Percentiles rank a stretch among this genome's conserved stretches.
Evolutionary conservation across 495 filamentous ascomycete species (phyloP).

Genomic region (Apiosordaria backusii): DNA sequence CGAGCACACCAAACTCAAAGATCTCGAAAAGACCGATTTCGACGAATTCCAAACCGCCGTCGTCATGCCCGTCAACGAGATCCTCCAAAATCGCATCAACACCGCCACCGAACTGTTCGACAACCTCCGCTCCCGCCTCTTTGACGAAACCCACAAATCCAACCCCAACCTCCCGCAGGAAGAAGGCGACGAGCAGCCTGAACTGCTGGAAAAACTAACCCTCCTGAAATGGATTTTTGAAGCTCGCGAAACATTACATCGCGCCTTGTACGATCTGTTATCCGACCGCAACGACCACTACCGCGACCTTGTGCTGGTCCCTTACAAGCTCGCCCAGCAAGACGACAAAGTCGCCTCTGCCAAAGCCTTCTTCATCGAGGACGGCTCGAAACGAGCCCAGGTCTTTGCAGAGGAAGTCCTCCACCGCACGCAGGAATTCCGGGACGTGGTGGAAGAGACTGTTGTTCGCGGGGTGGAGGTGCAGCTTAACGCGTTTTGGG

Average conservation of each 20-base stretch:
- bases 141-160: slow-evolving; percentile 65
- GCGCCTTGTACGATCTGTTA: slow-evolving; percentile 77
- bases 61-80: slow-evolving; percentile 70
- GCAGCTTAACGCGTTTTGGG: slow-evolving; percentile 93
- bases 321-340: slow-evolving; percentile 64
- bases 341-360: slow-evolving; percentile 72
- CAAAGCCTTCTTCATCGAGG: slow-evolving; percentile 73
- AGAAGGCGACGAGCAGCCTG: slow-evolving; percentile 92
- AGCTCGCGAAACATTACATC: slow-evolving; percentile 78
- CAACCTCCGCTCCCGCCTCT: slow-evolving; percentile 65
- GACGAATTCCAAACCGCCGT: slow-evolving; percentile 73
- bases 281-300: slow-evolving; percentile 82
- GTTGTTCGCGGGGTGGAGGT: slow-evolving; percentile 84
- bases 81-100: slow-evolving; percentile 62
- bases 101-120: slow-evolving; percentile 64
- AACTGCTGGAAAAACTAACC: slow-evolving; percentile 89
- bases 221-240: slow-evolving; percentile 98
- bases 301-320: slow-evolving; percentile 71
- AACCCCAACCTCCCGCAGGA: slow-evolving; percentile 82
- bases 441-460: slow-evolving; percentile 77
- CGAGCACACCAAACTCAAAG: slow-evolving; percentile 60
- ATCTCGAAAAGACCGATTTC: slow-evolving; percentile 65
- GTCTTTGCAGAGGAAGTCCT: slow-evolving; percentile 63
- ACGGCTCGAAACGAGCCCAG: slow-evolving; percentile 63
- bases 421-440: slow-evolving; percentile 71